These are phyloP conservation scores for Pseudohyphozyma bogoriensis DNA, from an alignment of 768 basidiomycete species.

Conservation along the genomic window DNA sequence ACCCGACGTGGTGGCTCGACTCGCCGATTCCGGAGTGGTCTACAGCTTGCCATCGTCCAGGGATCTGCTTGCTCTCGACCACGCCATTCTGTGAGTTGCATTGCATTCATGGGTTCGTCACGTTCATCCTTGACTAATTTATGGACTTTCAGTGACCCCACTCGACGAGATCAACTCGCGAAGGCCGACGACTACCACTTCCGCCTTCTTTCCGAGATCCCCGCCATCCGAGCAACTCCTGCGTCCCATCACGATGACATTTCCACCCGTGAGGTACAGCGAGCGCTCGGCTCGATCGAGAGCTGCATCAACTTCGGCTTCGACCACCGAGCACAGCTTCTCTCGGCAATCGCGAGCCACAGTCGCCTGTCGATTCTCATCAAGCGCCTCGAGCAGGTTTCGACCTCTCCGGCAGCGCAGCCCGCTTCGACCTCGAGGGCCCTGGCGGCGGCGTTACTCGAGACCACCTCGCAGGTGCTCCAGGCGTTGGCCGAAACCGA, in stretches of 20 bases:
- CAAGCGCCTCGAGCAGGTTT: background rate
- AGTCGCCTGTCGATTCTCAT: constrained; percentile 11
- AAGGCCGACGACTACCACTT: constrained; percentile 35
- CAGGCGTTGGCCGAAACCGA: constrained; percentile 13
- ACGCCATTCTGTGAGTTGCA: background rate
- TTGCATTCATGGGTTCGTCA: too few relatives aligned
- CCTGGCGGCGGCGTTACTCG: constrained; percentile 1
- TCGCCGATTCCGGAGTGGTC: constrained; percentile 17
- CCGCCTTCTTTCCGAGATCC: constrained; percentile 54
- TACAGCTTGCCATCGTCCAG: constrained; percentile 7
- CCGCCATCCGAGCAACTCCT: constrained; percentile 53
- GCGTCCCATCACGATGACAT: constrained; percentile 69
- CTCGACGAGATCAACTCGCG: too few relatives aligned
- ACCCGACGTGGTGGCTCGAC: constrained; percentile 18
- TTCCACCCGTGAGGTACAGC: constrained; percentile 72
- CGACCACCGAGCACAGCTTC: constrained; percentile 16
- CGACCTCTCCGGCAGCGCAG: background rate
- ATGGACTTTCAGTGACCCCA: too few relatives aligned
- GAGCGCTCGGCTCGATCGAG: constrained; percentile 67
- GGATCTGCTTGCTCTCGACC: constrained; percentile 7
- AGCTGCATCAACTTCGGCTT: constrained; percentile 48
- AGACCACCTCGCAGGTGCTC: constrained; percentile 1
- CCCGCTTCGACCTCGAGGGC: background rate
- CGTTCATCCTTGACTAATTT: too few relatives aligned
- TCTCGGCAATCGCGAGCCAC: constrained; percentile 1